Percentiles rank a stretch among this genome's conserved stretches.
Evolutionary conservation across 139 green algal genomes (phyloP).

Genomic region (Micractinium sp.): DNA sequence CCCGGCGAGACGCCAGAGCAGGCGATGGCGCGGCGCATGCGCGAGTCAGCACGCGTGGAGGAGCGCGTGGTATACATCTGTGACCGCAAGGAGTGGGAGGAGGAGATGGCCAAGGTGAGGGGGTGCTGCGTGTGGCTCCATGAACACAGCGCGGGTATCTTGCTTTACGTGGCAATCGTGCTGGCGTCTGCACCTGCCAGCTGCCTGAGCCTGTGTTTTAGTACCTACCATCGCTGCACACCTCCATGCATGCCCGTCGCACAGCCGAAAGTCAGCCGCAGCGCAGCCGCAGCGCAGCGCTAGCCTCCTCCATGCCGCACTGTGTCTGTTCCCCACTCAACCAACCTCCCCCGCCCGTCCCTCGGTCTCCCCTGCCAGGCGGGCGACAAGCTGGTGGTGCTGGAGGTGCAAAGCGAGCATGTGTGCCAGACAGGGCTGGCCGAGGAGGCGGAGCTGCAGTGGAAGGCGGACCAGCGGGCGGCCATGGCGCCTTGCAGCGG

Average conservation of each 20-base stretch:
- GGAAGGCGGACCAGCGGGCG: conserved; percentile 72
- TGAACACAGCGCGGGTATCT: too few relatives aligned
- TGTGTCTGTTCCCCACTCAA: neutral
- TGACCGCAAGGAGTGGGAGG: conserved; percentile 53
- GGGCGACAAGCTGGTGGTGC: conserved; percentile 73
- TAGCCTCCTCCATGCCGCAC: neutral
- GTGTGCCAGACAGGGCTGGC: conserved; percentile 79
- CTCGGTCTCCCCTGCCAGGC: conserved; percentile 42
- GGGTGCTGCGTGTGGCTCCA: too few relatives aligned
- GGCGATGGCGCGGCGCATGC: conserved; percentile 61
- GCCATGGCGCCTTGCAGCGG: conserved; percentile 62
- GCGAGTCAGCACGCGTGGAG: conserved; percentile 72
- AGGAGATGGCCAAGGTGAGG: conserved; percentile 48
- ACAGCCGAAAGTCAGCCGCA: neutral
- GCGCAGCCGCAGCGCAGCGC: neutral
- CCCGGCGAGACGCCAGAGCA: conserved; percentile 68
- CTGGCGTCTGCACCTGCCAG: neutral
- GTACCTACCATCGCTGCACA: neutral
- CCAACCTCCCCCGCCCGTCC: neutral
- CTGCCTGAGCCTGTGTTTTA: neutral
- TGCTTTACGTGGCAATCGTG: too few relatives aligned
- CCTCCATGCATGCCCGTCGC: neutral
- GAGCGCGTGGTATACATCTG: conserved; percentile 65
- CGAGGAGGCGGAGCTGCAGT: conserved; percentile 85
- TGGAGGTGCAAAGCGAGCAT: conserved; percentile 73